phyloP scores from a whole-genome alignment of 371 early-diverging fungal species.

The Rhizopus stolonifer region DNA sequence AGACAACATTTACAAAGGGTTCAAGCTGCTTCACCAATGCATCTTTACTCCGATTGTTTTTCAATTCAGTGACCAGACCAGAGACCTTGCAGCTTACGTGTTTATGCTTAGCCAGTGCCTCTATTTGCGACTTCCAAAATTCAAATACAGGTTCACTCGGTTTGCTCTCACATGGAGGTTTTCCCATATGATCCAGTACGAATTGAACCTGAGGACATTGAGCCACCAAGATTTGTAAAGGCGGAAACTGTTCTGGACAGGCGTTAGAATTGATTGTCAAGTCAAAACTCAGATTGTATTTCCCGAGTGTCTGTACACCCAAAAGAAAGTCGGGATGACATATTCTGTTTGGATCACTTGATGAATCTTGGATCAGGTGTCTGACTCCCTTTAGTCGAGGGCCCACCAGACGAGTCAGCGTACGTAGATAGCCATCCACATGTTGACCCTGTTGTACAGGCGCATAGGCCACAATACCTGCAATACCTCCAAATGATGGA shows the following conservation, averaged over 20 bases:
- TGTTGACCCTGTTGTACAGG: conserved; percentile 41
- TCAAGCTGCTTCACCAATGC: conserved; percentile 20
- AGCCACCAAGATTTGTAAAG: conserved; percentile 29
- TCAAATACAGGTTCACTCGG: conserved; percentile 31
- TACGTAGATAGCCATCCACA: conserved; percentile 27
- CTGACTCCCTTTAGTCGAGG: conserved; percentile 35
- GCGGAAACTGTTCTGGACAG: conserved; percentile 43
- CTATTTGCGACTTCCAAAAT: conserved; percentile 31
- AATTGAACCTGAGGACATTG: conserved; percentile 44
- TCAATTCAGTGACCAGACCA: conserved; percentile 40
- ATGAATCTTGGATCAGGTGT: conserved; percentile 37
- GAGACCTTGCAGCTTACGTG: conserved; percentile 47
- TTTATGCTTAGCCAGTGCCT: conserved; percentile 13
- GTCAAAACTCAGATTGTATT: conserved; percentile 38
- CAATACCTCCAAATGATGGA: conserved; percentile 36
- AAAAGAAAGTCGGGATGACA: conserved; percentile 23
- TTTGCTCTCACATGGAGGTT: conserved; percentile 42
- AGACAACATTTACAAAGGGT: conserved; percentile 38
- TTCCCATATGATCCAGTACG: conserved; percentile 50
- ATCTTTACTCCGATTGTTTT: neutral
- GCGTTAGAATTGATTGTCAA: conserved; percentile 36
- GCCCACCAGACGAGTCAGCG: conserved; percentile 25
- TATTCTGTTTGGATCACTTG: conserved; percentile 28
- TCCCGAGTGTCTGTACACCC: conserved; percentile 31
- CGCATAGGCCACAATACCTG: conserved; percentile 44